Conservation (phyloP, 176 grass and related monocot species). For the Avena insularis region DNA sequence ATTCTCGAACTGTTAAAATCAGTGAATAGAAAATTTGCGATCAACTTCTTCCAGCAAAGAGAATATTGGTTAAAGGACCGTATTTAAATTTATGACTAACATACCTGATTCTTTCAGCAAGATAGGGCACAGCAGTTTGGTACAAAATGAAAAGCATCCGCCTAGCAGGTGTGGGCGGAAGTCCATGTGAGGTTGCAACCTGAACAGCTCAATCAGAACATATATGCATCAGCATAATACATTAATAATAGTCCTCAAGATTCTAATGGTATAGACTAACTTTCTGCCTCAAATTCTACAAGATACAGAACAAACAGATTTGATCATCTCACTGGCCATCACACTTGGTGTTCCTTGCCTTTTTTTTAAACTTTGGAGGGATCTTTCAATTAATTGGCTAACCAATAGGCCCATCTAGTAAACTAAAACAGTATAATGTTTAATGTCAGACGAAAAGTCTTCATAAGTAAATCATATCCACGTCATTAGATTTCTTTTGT, state of each 20-base stretch:
- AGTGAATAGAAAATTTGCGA: slow-evolving; percentile 17
- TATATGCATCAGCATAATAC: slow-evolving; percentile 32
- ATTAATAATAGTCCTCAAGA: slow-evolving; percentile 17
- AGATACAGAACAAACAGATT: slow-evolving; percentile 5
- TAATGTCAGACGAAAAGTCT: slow-evolving; percentile 10
- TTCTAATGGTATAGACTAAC: not conserved
- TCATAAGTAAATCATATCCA: not conserved
- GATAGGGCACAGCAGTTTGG: slow-evolving; percentile 85
- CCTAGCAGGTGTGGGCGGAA: slow-evolving; percentile 88
- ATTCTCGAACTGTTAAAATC: slow-evolving; percentile 85
- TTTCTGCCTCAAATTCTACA: slow-evolving; percentile 15
- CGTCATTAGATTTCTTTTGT: not conserved
- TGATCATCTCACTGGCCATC: not conserved
- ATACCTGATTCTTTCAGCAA: slow-evolving; percentile 95
- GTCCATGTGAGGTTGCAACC: slow-evolving; percentile 79
- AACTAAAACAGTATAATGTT: not conserved
- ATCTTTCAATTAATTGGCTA: slow-evolving; percentile 15
- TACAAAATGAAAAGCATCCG: slow-evolving; percentile 90
- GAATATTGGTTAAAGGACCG: not conserved
- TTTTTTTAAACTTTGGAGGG: not conserved
- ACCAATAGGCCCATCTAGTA: not conserved
- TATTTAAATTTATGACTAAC: slow-evolving; percentile 7
- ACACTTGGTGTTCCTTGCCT: slow-evolving; percentile 3
- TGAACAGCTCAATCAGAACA: slow-evolving; percentile 43
- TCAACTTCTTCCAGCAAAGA: slow-evolving; percentile 28